Base-by-base conservation (phyloP, 2,329 filamentous ascomycete genomes). In the Cercospora citrullina region DNA sequence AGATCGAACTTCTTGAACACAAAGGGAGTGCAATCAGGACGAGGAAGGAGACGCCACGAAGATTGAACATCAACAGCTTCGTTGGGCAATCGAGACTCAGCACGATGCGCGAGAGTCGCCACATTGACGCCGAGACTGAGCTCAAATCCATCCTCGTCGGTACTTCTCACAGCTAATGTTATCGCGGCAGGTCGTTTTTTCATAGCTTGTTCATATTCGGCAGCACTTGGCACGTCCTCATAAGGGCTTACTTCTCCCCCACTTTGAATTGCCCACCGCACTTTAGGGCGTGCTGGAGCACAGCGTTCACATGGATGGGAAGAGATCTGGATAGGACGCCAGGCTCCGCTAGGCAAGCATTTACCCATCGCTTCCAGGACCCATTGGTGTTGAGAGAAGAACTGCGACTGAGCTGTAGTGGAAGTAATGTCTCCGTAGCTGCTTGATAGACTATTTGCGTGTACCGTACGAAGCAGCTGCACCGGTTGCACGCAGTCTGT, bases 201-300 rank as follows among this genome's bases (percentile, higher is more conserved):
- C 23, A 87, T 75, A 2, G 79, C 78, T 51, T 78, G 77, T 72
- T 89, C 87, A 69, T 83, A 88, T 0, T 74, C 69, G 0, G 81
- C 82, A 58, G 87, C 86, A 64, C 81, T 79, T 61, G 78, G 70
- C 0, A 84, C 79, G 69, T 88, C 81, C 72, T 88, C 87, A 60
- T 82, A 83, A 0, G 84, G 80, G 14, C 77, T 77, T 21, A 84
- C 72, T 39, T 77, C 77, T 9, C 64, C 65, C 10, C 75, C 73
- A 12, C 73, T 73, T 8, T 68, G 72, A 3, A 79, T 58, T 21
- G 72, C 75, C 82, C 82, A 84, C 28, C 77, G 72, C 14, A 82
- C 65, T 3, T 64, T 62, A 1, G 83, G 82, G 9, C 73, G 73
- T 2, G 63, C 57, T 9, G 83, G 82, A 3, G 80, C 77, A 73